Evolutionary conservation across 768 basidiomycete species (phyloP).

Genomic region (Stropharia rugosoannulata): DNA sequence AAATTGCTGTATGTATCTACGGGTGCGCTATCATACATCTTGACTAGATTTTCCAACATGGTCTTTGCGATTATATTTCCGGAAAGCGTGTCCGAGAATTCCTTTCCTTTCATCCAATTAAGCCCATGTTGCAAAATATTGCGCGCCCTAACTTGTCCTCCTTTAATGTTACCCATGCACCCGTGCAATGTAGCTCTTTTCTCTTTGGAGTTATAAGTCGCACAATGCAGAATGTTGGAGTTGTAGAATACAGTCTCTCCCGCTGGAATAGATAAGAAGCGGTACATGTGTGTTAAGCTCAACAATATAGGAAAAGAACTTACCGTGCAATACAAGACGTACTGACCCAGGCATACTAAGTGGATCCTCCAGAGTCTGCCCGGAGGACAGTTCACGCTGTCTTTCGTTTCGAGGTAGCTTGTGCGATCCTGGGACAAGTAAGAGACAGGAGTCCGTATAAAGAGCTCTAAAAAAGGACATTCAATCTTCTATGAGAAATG

Average conservation of each 20-base stretch:
- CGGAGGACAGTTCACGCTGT: constrained; percentile 56
- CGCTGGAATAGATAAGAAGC: constrained; percentile 32
- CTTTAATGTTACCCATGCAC: constrained; percentile 60
- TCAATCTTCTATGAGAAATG: constrained; percentile 85
- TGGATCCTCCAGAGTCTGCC: constrained; percentile 53
- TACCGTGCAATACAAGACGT: constrained; percentile 53
- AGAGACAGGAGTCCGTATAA: constrained; percentile 68
- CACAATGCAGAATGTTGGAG: constrained; percentile 77
- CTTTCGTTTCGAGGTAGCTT: constrained; percentile 49
- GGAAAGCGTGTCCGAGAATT: constrained; percentile 44
- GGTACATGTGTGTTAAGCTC: not conserved
- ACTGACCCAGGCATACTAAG: constrained; percentile 71
- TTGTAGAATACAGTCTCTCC: constrained; percentile 83
- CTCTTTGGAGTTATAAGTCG: constrained; percentile 49
- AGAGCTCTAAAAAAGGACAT: constrained; percentile 51
- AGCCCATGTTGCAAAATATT: constrained; percentile 78
- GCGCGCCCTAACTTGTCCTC: constrained; percentile 61
- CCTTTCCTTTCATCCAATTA: constrained; percentile 60
- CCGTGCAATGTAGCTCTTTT: constrained; percentile 70
- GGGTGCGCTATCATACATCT: constrained; percentile 43
- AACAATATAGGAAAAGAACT: constrained; percentile 16
- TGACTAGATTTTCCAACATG: constrained; percentile 62
- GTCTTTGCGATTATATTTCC: constrained; percentile 37
- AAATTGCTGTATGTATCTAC: constrained; percentile 2
- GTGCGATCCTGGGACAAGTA: constrained; percentile 71